Percentiles rank a stretch among this genome's conserved stretches.
Conservation (phyloP, 192 early-diverging fungal genomes). For the Phlyctochytrium bullatum region DNA sequence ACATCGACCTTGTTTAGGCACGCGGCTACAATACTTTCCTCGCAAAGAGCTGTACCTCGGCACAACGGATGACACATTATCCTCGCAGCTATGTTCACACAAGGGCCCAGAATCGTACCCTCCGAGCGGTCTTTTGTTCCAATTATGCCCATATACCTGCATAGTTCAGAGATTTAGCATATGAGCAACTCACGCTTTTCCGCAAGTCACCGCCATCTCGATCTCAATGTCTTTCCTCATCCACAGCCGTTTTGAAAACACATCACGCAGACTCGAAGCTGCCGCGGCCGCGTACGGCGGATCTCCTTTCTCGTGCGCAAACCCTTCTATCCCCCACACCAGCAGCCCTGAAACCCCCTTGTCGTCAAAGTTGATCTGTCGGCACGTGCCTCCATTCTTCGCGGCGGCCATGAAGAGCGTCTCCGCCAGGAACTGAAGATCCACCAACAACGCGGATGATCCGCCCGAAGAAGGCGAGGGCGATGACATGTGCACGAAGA, state of each 20-base stretch:
- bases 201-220: neutral
- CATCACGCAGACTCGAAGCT: constrained; percentile 20
- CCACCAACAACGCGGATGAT: neutral
- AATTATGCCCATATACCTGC: constrained; percentile 23
- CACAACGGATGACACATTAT: constrained; percentile 29
- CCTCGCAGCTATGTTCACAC: constrained; percentile 35
- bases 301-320: constrained; percentile 33
- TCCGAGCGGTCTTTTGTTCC: constrained; percentile 22
- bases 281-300: constrained; percentile 21
- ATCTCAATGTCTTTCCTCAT: neutral
- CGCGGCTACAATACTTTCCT: too few species aligned
- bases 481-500: neutral
- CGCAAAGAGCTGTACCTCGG: too few species aligned
- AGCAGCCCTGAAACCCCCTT: constrained; percentile 33
- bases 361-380: constrained; percentile 42
- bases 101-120: constrained; percentile 31
- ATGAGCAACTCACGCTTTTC: neutral
- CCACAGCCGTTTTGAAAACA: neutral
- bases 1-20: too few species aligned
- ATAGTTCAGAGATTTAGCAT: neutral
- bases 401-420: neutral
- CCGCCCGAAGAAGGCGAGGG: too few species aligned
- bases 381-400: constrained; percentile 17
- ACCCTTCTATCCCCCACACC: constrained; percentile 38
- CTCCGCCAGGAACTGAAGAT: neutral